Evolutionary conservation across 352 stramenopile species (phyloP), one percentile per base, ranked within the genome.

Genomic region (Phytophthora sp.): DNA sequence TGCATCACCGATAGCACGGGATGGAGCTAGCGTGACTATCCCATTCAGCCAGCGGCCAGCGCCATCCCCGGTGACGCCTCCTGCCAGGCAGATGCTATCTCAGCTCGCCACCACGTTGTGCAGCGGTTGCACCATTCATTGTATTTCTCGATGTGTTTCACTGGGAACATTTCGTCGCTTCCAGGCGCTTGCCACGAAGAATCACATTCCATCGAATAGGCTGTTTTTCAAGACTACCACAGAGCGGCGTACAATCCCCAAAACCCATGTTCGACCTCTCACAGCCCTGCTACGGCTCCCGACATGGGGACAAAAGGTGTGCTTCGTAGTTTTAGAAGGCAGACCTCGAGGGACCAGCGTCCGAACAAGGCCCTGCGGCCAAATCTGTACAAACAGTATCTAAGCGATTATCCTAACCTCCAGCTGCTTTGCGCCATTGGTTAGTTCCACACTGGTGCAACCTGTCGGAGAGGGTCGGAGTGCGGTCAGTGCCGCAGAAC

Each of bases 381-480:
- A 13, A 16, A 39, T 18, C 18, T 69, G 21, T 69, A 69, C 21
- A 30, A 33, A 23, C 2, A 4, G 7, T 35, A 63, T 30, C 13
- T 69, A 5, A 4, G 20, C 0, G 26, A 29, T 16, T 63, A 69
- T 30, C 33, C 31, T 9, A n/a, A 46, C 0, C 33, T 69, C 18
- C 4, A 20, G 60, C 20, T n/a, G 1, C 0, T 51, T 64, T 24
- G 62, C 62, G 0, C 21, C 8, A 69, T 0, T 46, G 62, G 0
- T 11, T 63, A 0, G n/a, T 69, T 12, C 60, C 60, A n/a, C 33
- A n/a, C 7, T 63, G 62, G 53, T 0, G 4, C 2, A 18, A 52
- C 35, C 51, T 52, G 3, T 3, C 13, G 1, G 0, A 7, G 2
- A 18, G 61, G 0, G 4, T 35, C 6, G 53, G 46, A 9, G 53